Conservation (phyloP, 2,329 filamentous ascomycete genomes). For the Bipolaris gigantea region DNA sequence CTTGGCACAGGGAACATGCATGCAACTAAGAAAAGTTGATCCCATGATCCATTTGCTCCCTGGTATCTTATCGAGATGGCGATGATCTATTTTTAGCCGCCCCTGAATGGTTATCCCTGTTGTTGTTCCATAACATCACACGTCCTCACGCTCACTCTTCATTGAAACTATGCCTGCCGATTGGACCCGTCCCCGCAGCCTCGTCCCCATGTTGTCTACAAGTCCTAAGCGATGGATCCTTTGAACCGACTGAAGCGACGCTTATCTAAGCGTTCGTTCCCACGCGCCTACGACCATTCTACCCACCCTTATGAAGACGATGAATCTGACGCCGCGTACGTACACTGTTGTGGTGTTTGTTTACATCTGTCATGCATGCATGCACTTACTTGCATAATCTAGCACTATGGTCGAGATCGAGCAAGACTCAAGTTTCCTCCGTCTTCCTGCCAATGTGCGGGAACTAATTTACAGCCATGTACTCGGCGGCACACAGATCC, state of each 20-base stretch:
- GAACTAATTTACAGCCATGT: slow-evolving; percentile 1
- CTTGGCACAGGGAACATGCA: too few relatives aligned
- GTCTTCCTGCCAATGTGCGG: not conserved
- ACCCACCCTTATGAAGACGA: not conserved
- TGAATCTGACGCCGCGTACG: not conserved
- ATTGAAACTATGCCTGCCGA: not conserved
- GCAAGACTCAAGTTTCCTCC: not conserved
- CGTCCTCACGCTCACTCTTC: not conserved
- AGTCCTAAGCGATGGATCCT: not conserved
- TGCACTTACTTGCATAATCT: not conserved
- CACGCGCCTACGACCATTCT: not conserved
- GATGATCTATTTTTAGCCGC: slow-evolving; percentile 1
- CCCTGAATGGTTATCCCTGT: not conserved
- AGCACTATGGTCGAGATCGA: not conserved
- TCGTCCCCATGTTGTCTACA: not conserved
- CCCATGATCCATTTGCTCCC: not conserved
- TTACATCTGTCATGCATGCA: not conserved
- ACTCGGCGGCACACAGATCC: slow-evolving; percentile 1
- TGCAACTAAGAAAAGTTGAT: not conserved
- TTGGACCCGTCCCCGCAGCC: not conserved
- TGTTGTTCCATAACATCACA: not conserved
- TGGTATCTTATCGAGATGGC: not conserved
- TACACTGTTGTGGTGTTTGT: not conserved
- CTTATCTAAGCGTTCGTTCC: not conserved
- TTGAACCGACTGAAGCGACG: not conserved